Percentiles rank a stretch among this genome's conserved stretches.
Conservation (phyloP, 495 filamentous ascomycete genomes). For the Hypomontagnella submonticulosa region DNA sequence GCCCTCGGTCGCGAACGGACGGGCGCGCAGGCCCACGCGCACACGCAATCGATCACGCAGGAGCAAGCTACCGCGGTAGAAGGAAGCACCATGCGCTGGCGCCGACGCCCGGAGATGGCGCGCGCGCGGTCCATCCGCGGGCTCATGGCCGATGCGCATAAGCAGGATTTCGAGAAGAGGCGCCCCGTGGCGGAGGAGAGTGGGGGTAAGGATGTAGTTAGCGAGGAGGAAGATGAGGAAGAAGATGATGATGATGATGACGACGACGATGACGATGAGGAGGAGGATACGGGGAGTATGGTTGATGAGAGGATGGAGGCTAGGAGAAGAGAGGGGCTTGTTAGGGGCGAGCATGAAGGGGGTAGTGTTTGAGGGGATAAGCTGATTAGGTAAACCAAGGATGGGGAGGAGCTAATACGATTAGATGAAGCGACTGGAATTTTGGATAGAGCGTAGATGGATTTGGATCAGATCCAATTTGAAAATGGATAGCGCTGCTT, state of each 20-base stretch:
- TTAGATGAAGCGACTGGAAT: too few species aligned
- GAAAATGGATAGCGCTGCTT: too few species aligned
- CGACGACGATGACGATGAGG: conserved; percentile 54
- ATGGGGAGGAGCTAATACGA: too few species aligned
- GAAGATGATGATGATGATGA: conserved; percentile 51
- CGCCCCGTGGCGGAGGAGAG: conserved; percentile 55
- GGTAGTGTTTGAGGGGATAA: conserved; percentile 7
- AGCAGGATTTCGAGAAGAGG: conserved; percentile 87
- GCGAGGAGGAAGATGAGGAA: conserved; percentile 28
- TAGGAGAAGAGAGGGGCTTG: conserved; percentile 21
- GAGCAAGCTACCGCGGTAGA: conserved; percentile 43
- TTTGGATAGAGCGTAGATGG: too few species aligned
- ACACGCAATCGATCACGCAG: conserved; percentile 24
- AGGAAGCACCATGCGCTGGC: conserved; percentile 53
- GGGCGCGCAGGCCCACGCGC: conserved; percentile 18
- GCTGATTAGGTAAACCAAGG: too few species aligned
- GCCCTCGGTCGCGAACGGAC: conserved; percentile 31
- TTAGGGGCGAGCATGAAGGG: conserved; percentile 22
- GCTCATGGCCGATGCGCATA: conserved; percentile 78
- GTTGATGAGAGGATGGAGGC: conserved; percentile 46
- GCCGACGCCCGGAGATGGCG: conserved; percentile 41
- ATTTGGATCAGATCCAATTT: too few species aligned
- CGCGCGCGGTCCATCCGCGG: conserved; percentile 64
- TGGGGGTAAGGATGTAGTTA: conserved; percentile 19
- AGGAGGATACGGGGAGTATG: conserved; percentile 48